phyloP scores from a whole-genome alignment of 2,329 filamentous ascomycete species.

The Colletotrichum viniferum region DNA sequence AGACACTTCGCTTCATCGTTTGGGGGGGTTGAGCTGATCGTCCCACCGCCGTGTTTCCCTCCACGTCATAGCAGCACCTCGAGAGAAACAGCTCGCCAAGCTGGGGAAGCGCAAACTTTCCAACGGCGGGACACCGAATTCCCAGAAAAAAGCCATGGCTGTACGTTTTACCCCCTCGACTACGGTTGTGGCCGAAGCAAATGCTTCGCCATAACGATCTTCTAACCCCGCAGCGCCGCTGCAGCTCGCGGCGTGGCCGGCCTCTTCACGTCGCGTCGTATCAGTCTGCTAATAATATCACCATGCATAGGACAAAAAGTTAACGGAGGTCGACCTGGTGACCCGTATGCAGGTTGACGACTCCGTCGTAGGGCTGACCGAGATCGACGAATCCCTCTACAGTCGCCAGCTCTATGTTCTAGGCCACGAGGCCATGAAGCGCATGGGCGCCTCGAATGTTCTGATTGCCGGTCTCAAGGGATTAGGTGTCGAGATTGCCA shows the following conservation, averaged over 20 bases:
- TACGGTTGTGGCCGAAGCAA: neutral
- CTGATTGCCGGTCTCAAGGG: slow-evolving; percentile 92
- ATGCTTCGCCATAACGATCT: neutral
- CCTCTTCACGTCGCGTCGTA: neutral
- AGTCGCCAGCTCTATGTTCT: slow-evolving; percentile 76
- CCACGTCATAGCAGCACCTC: slow-evolving; percentile 16
- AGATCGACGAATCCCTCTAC: slow-evolving; percentile 77
- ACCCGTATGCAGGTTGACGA: slow-evolving; percentile 71
- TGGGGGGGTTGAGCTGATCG: slow-evolving; percentile 41
- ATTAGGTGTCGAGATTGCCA: slow-evolving; percentile 95
- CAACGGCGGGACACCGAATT: slow-evolving; percentile 60
- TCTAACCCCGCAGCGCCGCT: neutral
- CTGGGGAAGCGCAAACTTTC: slow-evolving; percentile 74
- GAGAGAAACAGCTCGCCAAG: slow-evolving; percentile 42
- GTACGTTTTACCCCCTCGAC: slow-evolving; percentile 45
- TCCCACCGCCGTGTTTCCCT: slow-evolving; percentile 21
- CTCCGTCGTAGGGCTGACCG: slow-evolving; percentile 56
- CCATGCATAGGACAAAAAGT: slow-evolving; percentile 50
- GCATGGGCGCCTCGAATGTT: slow-evolving; percentile 95
- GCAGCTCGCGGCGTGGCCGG: neutral
- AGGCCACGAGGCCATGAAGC: slow-evolving; percentile 91
- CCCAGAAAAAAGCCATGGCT: slow-evolving; percentile 65
- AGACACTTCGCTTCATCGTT: slow-evolving; percentile 21
- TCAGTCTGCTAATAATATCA: slow-evolving; percentile 19
- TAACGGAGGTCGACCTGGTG: slow-evolving; percentile 65